Conservation (phyloP, 345 rosid species). For the Punica granatum region DNA sequence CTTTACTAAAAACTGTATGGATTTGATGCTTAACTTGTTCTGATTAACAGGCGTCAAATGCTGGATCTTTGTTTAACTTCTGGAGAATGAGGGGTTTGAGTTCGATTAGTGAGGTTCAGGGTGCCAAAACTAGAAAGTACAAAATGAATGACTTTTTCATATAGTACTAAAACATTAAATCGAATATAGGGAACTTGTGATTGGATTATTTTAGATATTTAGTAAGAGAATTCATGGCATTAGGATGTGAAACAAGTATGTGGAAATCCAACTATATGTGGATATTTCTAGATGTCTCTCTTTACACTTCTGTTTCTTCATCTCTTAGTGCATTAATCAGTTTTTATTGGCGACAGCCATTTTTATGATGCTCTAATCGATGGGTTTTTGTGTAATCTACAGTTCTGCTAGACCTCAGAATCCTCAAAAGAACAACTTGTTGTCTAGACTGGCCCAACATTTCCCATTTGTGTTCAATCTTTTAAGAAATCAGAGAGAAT, state of each 20-base stretch:
- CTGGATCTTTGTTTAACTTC: not conserved
- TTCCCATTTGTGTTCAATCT: conserved; percentile 58
- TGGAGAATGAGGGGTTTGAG: not conserved
- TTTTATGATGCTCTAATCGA: not conserved
- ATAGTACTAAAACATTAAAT: not conserved
- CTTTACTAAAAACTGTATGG: not conserved
- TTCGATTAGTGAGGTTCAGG: not conserved
- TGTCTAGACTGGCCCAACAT: conserved; percentile 55
- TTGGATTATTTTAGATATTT: not conserved
- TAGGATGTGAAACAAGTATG: not conserved
- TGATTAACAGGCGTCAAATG: not conserved
- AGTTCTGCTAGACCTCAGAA: conserved; percentile 32
- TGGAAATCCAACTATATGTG: not conserved
- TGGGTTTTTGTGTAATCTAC: conserved; percentile 5
- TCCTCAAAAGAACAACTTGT: conserved; percentile 36
- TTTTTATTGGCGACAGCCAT: not conserved
- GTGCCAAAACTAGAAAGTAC: not conserved
- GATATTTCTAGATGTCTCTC: not conserved
- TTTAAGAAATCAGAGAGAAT: conserved; percentile 30
- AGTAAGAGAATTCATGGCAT: not conserved
- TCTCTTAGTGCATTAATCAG: not conserved
- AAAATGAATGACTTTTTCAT: not conserved
- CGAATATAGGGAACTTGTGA: too few relatives aligned
- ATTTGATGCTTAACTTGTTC: not conserved
- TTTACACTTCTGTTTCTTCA: not conserved